Evolutionary conservation across 495 filamentous ascomycete species (phyloP), one percentile per base, ranked within the genome.

Genomic region (Barbatosphaeria neglecta): DNA sequence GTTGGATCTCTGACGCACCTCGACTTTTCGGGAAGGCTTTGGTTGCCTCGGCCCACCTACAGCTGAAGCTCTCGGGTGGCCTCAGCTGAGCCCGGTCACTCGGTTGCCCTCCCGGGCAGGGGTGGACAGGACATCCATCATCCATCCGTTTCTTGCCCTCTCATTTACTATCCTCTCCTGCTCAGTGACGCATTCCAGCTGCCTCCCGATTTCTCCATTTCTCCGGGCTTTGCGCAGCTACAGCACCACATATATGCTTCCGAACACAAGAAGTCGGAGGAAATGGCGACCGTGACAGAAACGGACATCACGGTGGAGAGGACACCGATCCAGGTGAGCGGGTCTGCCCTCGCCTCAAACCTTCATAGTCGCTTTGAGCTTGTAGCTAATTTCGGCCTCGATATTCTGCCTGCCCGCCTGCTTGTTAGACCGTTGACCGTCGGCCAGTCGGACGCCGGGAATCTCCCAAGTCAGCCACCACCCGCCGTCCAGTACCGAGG

Each of bases 401-500:
- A 31, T 31, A 10, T 10, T 16, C 31, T 35, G n/a, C n/a, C n/a
- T n/a, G n/a, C n/a, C n/a, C n/a, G n/a, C n/a, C n/a, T n/a, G n/a
- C 2, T 2, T 3, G 13, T 35, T n/a, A 35, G 31, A 35, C 31
- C 13, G 31, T 35, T 2, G 31, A 35, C 31, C 31, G 31, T 4
- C 31, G 31, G 31, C 31, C 31, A 35, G 31, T 35, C 5, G 31
- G 31, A n/a, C 31, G 31, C 31, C 31, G 31, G 31, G 31, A 35
- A 35, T 25, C 15, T 45, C 22, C 20, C 24, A 9, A 52, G 45
- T 44, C n/a, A 37, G 28, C 11, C 37, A 16, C 31, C 44, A 13
- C 31, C 38, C 22, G 38, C 35, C 31, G 15, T 44, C 22, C 20
- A 58, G 11, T 22, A n/a, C n/a, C n/a, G n/a, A n/a, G n/a, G n/a